These are phyloP conservation scores for Solanum sejunctum DNA, from an alignment of 257 asterid genomes.

Conservation along the genomic window DNA sequence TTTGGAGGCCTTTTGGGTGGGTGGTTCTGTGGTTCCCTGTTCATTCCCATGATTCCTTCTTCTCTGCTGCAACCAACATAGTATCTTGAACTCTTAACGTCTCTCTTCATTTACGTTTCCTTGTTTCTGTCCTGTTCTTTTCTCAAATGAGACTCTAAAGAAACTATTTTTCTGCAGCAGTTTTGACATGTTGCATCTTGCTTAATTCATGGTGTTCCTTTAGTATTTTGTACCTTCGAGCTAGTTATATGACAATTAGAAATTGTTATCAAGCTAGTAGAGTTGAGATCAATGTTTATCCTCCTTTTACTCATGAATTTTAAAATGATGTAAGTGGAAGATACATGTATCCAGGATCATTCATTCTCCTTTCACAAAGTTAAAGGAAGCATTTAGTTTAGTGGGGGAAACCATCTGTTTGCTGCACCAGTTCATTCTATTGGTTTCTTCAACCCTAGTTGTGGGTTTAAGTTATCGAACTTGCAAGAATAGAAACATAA, in stretches of 20 bases:
- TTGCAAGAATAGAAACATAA: no score
- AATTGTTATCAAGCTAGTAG: background rate
- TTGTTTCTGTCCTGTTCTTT: conserved; percentile 78
- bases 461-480: no score
- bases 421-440: background rate
- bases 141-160: conserved; percentile 41
- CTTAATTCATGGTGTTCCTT: background rate
- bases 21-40: conserved; percentile 74
- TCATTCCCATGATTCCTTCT: conserved; percentile 65
- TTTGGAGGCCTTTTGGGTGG: conserved; percentile 75
- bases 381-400: background rate
- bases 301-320: background rate
- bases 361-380: background rate
- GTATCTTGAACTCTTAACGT: conserved; percentile 84
- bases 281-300: background rate
- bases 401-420: background rate
- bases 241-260: background rate
- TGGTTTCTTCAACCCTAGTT: background rate
- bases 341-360: background rate
- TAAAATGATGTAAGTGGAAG: background rate
- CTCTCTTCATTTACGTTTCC: conserved; percentile 59
- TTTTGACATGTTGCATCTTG: conserved; percentile 1
- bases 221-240: background rate
- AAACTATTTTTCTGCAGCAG: background rate
- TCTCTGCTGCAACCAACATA: conserved; percentile 68